Conservation (phyloP, 495 filamentous ascomycete genomes). For the Aspergillus sclerotiicarbonarius region DNA sequence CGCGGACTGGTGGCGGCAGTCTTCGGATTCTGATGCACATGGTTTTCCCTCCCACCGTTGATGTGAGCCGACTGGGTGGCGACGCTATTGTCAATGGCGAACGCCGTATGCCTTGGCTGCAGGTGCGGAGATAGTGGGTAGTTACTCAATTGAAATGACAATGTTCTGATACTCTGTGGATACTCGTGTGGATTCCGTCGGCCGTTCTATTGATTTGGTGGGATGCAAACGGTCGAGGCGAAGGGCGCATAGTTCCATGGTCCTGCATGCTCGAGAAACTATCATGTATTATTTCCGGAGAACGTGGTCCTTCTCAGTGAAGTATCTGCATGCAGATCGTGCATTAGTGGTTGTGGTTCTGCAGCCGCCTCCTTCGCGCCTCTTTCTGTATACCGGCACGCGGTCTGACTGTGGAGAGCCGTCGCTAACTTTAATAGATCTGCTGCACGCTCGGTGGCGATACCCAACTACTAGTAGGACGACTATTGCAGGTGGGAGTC, state of each 20-base stretch:
- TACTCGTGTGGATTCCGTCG: neutral
- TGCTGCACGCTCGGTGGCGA: neutral
- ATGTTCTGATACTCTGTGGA: neutral
- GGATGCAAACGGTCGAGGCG: no score
- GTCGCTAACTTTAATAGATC: neutral
- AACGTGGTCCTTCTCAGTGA: neutral
- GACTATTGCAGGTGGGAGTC: neutral
- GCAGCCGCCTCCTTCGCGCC: neutral
- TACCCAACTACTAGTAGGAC: neutral
- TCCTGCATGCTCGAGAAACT: no score
- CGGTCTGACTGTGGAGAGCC: no score
- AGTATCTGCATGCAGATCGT: neutral
- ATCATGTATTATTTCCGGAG: neutral
- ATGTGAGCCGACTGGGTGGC: neutral
- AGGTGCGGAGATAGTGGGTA: neutral
- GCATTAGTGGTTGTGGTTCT: neutral
- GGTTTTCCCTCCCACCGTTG: neutral
- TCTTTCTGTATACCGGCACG: neutral
- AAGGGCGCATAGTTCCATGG: no score
- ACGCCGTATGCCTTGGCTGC: neutral
- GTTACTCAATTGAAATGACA: neutral
- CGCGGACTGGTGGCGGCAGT: conserved; percentile 15
- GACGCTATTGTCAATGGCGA: neutral
- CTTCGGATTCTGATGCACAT: conserved; percentile 6
- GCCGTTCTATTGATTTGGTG: no score